phyloP scores from a whole-genome alignment of 2,329 filamentous ascomycete species.

The Aspergillus persii region DNA sequence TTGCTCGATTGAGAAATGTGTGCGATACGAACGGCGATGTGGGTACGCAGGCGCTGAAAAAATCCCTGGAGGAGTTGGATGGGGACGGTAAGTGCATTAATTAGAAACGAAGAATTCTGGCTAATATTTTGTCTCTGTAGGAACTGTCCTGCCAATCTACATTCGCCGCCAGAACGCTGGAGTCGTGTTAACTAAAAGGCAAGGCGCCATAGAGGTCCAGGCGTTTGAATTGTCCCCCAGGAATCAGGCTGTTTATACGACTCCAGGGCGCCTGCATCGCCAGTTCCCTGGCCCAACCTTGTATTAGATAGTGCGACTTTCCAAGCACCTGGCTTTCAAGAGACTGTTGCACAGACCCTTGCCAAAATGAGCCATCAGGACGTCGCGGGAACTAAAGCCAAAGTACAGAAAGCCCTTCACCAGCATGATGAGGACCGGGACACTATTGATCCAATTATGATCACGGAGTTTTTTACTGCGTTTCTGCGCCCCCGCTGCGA shows the following conservation, averaged over 20 bases:
- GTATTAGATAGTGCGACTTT: constrained; percentile 26
- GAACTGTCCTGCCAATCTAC: constrained; percentile 37
- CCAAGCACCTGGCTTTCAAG: constrained; percentile 21
- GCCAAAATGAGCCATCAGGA: constrained; percentile 37
- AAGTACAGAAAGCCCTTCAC: constrained; percentile 39
- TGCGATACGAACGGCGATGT: too few relatives aligned
- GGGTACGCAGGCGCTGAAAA: too few relatives aligned
- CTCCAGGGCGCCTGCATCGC: constrained; percentile 42
- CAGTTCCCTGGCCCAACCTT: constrained; percentile 45
- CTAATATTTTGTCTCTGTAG: constrained; percentile 12
- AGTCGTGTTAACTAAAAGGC: constrained; percentile 38
- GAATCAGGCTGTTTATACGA: constrained; percentile 37
- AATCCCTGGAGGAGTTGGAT: too few relatives aligned
- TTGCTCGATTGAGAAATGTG: constrained; percentile 4
- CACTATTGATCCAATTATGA: constrained; percentile 48
- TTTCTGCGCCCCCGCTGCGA: constrained; percentile 44
- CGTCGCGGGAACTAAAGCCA: constrained; percentile 33
- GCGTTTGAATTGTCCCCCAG: constrained; percentile 49
- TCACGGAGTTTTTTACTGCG: constrained; percentile 53
- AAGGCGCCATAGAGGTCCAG: constrained; percentile 31
- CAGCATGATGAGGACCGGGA: constrained; percentile 47
- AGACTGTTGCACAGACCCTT: constrained; percentile 31
- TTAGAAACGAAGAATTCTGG: too few relatives aligned
- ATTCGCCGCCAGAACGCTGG: constrained; percentile 49
- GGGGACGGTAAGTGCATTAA: too few relatives aligned